Evolutionary conservation across 805 yeast species (phyloP).

Genomic region (Priceomyces castillae): DNA sequence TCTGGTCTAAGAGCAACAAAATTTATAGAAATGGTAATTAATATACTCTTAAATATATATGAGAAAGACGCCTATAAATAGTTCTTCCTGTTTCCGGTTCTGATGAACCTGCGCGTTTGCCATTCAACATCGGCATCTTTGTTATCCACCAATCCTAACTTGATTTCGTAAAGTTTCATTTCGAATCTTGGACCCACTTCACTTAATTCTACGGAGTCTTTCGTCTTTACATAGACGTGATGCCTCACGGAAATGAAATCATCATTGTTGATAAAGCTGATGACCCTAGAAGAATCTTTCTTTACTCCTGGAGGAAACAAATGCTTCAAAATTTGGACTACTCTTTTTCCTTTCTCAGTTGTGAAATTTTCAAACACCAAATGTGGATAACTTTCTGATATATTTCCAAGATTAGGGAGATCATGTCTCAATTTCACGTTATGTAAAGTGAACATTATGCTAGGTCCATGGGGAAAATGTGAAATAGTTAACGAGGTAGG

Average conservation of each 20-base stretch:
- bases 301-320: constrained; percentile 97
- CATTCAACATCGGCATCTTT: constrained; percentile 98
- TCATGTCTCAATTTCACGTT: constrained; percentile 95
- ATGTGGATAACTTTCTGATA: constrained; percentile 91
- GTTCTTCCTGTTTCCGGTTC: constrained; percentile 95
- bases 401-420: constrained; percentile 78
- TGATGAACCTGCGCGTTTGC: constrained; percentile 87
- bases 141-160: constrained; percentile 88
- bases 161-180: constrained; percentile 86
- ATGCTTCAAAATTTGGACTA: constrained; percentile 77
- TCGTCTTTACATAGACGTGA: constrained; percentile 87
- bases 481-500: constrained; percentile 91
- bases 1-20: not conserved
- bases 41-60: not conserved
- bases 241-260: constrained; percentile 95
- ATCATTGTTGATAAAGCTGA: constrained; percentile 84
- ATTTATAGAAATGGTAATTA: not conserved
- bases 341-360: constrained; percentile 77
- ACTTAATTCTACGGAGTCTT: constrained; percentile 85
- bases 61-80: constrained; percentile 43
- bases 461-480: constrained; percentile 98
- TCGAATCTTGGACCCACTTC: constrained; percentile 99
- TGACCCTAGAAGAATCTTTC: constrained; percentile 84
- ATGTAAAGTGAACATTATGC: constrained; percentile 90
- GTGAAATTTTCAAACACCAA: constrained; percentile 87